phyloP scores from a whole-genome alignment of 1,284 basidiomycete genomes.

The Leccinum subrobustum region DNA sequence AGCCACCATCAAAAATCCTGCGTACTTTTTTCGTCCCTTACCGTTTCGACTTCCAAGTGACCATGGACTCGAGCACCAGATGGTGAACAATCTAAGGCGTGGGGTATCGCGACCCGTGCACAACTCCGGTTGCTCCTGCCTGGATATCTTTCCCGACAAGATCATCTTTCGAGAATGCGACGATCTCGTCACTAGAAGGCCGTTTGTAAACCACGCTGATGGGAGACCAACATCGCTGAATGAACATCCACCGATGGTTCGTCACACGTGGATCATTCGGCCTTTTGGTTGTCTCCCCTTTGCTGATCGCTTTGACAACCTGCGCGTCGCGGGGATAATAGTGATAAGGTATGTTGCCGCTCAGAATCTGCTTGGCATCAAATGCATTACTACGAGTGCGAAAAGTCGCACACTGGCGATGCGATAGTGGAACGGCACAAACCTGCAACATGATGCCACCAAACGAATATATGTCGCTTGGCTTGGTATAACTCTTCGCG shows the following conservation, averaged over 20 bases:
- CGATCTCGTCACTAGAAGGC: conserved; percentile 3
- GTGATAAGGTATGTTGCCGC: conserved; percentile 18
- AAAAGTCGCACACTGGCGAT: not conserved
- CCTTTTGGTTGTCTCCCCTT: conserved; percentile 3
- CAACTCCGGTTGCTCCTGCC: not conserved
- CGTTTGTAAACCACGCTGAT: not conserved
- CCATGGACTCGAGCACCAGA: not conserved
- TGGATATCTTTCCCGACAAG: not conserved
- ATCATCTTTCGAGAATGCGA: conserved; percentile 4
- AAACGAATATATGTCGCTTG: conserved; percentile 18
- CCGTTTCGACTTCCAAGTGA: not conserved
- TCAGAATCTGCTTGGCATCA: conserved; percentile 10
- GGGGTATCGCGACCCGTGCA: not conserved
- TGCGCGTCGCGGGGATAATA: conserved; percentile 8
- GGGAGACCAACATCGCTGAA: conserved; percentile 6
- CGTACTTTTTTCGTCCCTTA: not conserved
- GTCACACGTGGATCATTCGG: conserved; percentile 6
- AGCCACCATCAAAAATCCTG: not conserved
- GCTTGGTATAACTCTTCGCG: not conserved
- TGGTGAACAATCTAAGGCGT: not conserved
- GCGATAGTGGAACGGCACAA: not conserved
- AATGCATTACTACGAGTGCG: not conserved
- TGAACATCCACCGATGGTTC: conserved; percentile 12
- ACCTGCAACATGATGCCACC: conserved; percentile 20
- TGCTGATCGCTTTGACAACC: conserved; percentile 10